Conservation (phyloP, 257 asterid genomes). For the Verbascum thapsus region DNA sequence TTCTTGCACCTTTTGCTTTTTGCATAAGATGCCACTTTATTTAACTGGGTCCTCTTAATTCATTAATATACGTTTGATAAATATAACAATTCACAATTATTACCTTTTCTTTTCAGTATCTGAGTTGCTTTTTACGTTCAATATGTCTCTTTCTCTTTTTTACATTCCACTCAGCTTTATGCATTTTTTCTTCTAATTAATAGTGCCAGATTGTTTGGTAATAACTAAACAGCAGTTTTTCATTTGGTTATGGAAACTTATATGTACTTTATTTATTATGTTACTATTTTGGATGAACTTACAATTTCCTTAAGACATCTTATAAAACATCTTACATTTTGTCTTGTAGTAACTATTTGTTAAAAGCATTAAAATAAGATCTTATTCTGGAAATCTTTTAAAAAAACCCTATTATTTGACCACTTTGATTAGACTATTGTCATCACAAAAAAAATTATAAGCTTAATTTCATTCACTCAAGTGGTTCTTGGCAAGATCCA, state of each 20-base stretch:
- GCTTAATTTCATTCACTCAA: too few relatives aligned
- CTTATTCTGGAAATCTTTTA: too few relatives aligned
- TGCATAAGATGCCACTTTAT: constrained; percentile 31
- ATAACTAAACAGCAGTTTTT: not conserved
- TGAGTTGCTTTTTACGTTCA: constrained; percentile 3
- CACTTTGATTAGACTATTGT: too few relatives aligned
- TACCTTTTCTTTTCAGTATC: constrained; percentile 25
- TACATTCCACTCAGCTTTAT: not conserved
- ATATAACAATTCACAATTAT: constrained; percentile 29
- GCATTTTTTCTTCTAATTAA: not conserved
- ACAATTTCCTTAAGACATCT: too few relatives aligned
- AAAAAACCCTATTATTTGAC: too few relatives aligned
- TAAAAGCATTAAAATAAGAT: too few relatives aligned
- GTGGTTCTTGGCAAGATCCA: too few relatives aligned
- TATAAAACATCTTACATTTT: too few relatives aligned
- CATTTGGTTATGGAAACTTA: not conserved
- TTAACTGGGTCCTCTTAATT: constrained; percentile 38
- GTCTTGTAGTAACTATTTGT: too few relatives aligned
- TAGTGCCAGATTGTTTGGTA: not conserved
- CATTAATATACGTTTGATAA: constrained; percentile 19
- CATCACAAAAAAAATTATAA: too few relatives aligned
- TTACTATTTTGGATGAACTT: too few relatives aligned
- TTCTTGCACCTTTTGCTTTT: constrained; percentile 38
- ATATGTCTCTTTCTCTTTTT: not conserved
- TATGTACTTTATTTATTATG: too few relatives aligned